phyloP scores from a whole-genome alignment of 2,329 filamentous ascomycete species.

The Paraphoma sp. region DNA sequence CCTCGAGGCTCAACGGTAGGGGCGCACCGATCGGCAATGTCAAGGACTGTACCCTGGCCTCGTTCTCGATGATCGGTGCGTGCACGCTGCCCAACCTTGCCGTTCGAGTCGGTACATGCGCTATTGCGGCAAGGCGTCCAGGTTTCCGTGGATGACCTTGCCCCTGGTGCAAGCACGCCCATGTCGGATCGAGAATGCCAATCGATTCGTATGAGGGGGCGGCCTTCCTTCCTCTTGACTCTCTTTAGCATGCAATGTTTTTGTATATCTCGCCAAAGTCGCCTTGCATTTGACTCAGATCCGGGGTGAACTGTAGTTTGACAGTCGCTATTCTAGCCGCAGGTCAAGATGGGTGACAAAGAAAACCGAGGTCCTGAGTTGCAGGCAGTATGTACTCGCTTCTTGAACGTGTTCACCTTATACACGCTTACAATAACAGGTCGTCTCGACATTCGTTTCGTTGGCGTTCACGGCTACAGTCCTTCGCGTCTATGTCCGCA shows the following conservation, averaged over 20 bases:
- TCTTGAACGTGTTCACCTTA: too few species aligned
- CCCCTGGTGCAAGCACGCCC: not conserved
- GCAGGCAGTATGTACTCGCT: slow-evolving; percentile 31
- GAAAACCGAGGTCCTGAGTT: slow-evolving; percentile 40
- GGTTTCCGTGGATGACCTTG: not conserved
- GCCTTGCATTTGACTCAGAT: slow-evolving; percentile 8
- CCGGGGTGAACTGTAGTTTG: slow-evolving; percentile 23
- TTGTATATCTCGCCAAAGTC: slow-evolving; percentile 23
- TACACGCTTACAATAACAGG: slow-evolving; percentile 9
- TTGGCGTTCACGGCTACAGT: slow-evolving; percentile 48
- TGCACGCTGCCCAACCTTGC: not conserved
- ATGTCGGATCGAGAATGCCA: slow-evolving; percentile 8
- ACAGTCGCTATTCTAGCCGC: not conserved
- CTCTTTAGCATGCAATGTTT: slow-evolving; percentile 8
- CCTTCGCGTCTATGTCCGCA: slow-evolving; percentile 51
- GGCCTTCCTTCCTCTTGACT: not conserved
- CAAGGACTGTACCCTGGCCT: not conserved
- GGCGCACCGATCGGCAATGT: not conserved
- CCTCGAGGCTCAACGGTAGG: not conserved
- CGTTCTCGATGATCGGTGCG: not conserved
- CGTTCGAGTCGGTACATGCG: not conserved
- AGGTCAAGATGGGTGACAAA: slow-evolving; percentile 32
- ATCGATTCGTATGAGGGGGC: slow-evolving; percentile 1
- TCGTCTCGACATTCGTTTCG: slow-evolving; percentile 47
- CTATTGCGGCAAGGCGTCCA: not conserved